phyloP scores from a whole-genome alignment of 2,329 filamentous ascomycete genomes.

The Aplosporella prunicola region DNA sequence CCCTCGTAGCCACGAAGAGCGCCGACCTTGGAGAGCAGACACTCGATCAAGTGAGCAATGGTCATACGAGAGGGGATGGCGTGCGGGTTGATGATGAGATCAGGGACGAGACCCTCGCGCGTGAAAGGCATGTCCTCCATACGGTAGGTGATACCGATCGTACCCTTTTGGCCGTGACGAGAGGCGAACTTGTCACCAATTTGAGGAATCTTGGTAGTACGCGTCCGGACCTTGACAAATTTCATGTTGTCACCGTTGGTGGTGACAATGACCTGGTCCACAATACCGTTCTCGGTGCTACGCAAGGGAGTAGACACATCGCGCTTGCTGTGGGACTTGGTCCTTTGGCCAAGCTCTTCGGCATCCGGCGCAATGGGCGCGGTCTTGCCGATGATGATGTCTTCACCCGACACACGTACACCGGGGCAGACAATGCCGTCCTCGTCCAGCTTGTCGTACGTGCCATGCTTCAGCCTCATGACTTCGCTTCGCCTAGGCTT shows the following conservation, averaged over 20 bases:
- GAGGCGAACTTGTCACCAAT: constrained; percentile 99
- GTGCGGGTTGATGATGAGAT: constrained; percentile 98
- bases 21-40: constrained; percentile 90
- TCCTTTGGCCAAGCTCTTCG: constrained; percentile 87
- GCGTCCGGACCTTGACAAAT: constrained; percentile 94
- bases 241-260: constrained; percentile 90
- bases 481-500: constrained; percentile 86
- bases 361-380: constrained; percentile 87
- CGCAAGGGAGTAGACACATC: constrained; percentile 92
- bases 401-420: constrained; percentile 89
- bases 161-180: constrained; percentile 97
- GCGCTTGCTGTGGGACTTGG: constrained; percentile 80
- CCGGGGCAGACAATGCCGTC: constrained; percentile 92
- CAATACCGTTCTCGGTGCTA: constrained; percentile 92
- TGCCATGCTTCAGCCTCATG: constrained; percentile 84
- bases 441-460: constrained; percentile 94
- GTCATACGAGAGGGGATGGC: constrained; percentile 99
- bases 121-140: constrained; percentile 99
- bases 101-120: constrained; percentile 78
- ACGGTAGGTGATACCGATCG: constrained; percentile 95
- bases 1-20: constrained; percentile 90
- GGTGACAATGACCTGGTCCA: constrained; percentile 86
- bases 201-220: constrained; percentile 95
- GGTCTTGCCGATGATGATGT: constrained; percentile 98
- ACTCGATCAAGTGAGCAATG: constrained; percentile 99